Percentiles rank a stretch among this genome's conserved stretches.
phyloP scores from a whole-genome alignment of 108 stramenopile genomes.

The Thalassiosira profunda region DNA sequence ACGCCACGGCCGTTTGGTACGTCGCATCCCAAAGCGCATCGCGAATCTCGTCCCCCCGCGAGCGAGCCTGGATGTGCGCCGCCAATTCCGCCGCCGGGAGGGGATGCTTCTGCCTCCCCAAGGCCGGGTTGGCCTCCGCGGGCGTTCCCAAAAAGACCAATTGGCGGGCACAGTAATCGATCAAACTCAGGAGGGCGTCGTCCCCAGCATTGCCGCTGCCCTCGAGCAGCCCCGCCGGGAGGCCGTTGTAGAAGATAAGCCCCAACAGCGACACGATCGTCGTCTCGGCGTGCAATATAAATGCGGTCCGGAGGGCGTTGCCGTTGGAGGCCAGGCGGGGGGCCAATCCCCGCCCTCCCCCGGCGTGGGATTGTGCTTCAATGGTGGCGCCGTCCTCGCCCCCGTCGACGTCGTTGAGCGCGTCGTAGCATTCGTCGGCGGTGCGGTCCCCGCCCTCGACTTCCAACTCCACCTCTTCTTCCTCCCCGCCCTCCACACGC shows the following conservation, averaged over 20 bases:
- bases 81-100: conserved; percentile 4
- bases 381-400: background rate
- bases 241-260: conserved; percentile 38
- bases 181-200: conserved; percentile 26
- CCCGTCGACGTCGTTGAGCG: conserved; percentile 2
- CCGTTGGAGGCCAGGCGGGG: conserved; percentile 35
- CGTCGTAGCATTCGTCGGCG: background rate
- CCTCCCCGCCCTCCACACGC: background rate
- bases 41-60: conserved; percentile 35
- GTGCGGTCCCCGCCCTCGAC: background rate
- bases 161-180: conserved; percentile 57
- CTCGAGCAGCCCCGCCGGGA: conserved; percentile 26
- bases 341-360: conserved; percentile 13
- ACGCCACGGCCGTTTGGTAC: conserved; percentile 39
- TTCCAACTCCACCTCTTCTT: background rate
- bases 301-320: conserved; percentile 34
- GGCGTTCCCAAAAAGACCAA: conserved; percentile 51
- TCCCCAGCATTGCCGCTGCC: conserved; percentile 18
- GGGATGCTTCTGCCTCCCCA: conserved; percentile 39
- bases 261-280: conserved; percentile 40
- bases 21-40: conserved; percentile 28
- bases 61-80: conserved; percentile 14
- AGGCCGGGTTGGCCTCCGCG: conserved; percentile 14
- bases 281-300: conserved; percentile 51
- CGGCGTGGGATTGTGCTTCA: background rate